Evolutionary conservation across 371 early-diverging fungal genomes (phyloP).

Genomic region (Actinomortierella ambigua): DNA sequence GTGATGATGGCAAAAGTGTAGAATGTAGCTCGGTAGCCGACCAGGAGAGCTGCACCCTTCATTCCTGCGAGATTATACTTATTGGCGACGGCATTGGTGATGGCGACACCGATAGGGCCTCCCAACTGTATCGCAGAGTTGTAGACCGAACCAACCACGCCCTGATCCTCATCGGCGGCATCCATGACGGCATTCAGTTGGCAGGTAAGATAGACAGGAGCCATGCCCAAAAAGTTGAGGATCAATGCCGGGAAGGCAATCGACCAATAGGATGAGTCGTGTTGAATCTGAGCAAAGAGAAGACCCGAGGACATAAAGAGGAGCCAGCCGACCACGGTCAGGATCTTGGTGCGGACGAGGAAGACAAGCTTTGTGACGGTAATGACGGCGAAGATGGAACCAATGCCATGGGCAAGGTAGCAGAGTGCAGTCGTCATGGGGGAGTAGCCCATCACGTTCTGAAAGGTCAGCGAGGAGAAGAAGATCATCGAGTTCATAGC

Average conservation of each 20-base stretch:
- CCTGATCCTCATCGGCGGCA: conserved; percentile 9
- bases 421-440: conserved; percentile 32
- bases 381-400: conserved; percentile 28
- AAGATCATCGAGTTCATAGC: conserved; percentile 17
- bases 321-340: conserved; percentile 24
- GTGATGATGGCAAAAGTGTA: conserved; percentile 19
- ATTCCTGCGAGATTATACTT: too few species aligned
- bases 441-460: conserved; percentile 27
- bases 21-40: conserved; percentile 20
- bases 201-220: too few species aligned
- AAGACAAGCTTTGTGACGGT: conserved; percentile 14
- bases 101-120: conserved; percentile 40
- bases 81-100: conserved; percentile 37
- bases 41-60: conserved; percentile 9
- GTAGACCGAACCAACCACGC: conserved; percentile 32
- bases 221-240: neutral
- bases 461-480: conserved; percentile 27
- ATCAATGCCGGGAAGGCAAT: conserved; percentile 39
- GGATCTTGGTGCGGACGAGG: conserved; percentile 27
- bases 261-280: conserved; percentile 43
- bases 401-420: conserved; percentile 30
- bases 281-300: conserved; percentile 41
- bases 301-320: conserved; percentile 18
- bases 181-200: conserved; percentile 9
- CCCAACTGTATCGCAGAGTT: conserved; percentile 35